Conservation (phyloP, 306 rosid genomes). For the Vigna nakashimae region DNA sequence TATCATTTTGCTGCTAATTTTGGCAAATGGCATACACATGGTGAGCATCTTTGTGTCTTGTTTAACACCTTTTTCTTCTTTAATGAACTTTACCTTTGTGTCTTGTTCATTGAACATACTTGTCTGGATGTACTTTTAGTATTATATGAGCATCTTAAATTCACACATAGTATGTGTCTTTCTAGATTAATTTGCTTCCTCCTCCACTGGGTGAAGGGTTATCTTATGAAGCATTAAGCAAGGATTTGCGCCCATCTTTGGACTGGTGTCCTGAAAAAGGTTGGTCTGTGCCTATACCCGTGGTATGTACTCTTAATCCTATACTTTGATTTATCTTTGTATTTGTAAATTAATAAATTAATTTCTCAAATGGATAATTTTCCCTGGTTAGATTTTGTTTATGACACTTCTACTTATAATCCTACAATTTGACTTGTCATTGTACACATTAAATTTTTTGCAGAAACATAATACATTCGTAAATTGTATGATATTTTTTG, state of each 20-base stretch:
- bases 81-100: neutral
- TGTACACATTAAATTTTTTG: neutral
- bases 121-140: neutral
- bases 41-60: no score
- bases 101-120: neutral
- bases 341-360: constrained; percentile 18
- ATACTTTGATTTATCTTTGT: constrained; percentile 16
- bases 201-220: constrained; percentile 87
- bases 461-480: constrained; percentile 2
- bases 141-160: neutral
- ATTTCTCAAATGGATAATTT: neutral
- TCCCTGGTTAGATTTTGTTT: constrained; percentile 61
- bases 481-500: constrained; percentile 20
- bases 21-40: neutral
- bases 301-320: constrained; percentile 53
- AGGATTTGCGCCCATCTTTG: constrained; percentile 87
- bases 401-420: constrained; percentile 51
- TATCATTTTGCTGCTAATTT: constrained; percentile 19
- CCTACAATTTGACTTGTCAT: constrained; percentile 20
- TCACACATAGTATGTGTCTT: constrained; percentile 25
- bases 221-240: constrained; percentile 53
- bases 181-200: constrained; percentile 72
- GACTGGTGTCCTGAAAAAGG: constrained; percentile 73
- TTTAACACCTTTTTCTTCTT: neutral
- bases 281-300: constrained; percentile 72